Conservation (phyloP, 2,329 filamentous ascomycete species). For the Anthostomella pinea region DNA sequence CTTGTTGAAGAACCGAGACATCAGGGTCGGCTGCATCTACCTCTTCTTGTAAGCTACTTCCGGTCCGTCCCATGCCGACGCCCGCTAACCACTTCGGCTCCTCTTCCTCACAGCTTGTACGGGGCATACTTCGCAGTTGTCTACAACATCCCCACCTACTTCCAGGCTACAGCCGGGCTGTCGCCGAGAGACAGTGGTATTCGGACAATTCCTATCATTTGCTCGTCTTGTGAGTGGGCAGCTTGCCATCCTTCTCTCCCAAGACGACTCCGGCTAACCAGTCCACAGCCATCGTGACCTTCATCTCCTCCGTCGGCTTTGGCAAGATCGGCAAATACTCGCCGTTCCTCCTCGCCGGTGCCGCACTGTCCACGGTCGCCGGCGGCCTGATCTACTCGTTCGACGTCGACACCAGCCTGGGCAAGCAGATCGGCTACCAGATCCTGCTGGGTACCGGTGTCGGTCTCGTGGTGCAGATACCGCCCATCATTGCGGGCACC, state of each 20-base stretch:
- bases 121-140: conserved; percentile 19
- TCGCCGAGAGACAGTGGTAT: conserved; percentile 39
- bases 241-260: neutral
- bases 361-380: conserved; percentile 35
- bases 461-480: conserved; percentile 38
- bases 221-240: conserved; percentile 9
- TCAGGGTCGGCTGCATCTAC: conserved; percentile 20
- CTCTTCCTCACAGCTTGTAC: conserved; percentile 13
- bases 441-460: conserved; percentile 41
- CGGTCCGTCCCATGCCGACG: conserved; percentile 1
- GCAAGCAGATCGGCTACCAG: conserved; percentile 38
- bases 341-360: conserved; percentile 38
- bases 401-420: conserved; percentile 28
- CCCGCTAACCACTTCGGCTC: conserved; percentile 9
- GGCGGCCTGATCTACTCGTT: conserved; percentile 41
- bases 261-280: conserved; percentile 21
- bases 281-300: conserved; percentile 16
- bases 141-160: conserved; percentile 49
- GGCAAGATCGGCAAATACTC: conserved; percentile 38
- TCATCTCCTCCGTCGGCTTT: conserved; percentile 5
- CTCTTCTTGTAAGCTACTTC: conserved; percentile 16
- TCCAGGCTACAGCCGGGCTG: conserved; percentile 40
- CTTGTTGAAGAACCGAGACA: conserved; percentile 36
- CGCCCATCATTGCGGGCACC: conserved; percentile 16
- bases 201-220: conserved; percentile 33